phyloP scores from a whole-genome alignment of 1,284 basidiomycete genomes.

The Gomphus bonarii region DNA sequence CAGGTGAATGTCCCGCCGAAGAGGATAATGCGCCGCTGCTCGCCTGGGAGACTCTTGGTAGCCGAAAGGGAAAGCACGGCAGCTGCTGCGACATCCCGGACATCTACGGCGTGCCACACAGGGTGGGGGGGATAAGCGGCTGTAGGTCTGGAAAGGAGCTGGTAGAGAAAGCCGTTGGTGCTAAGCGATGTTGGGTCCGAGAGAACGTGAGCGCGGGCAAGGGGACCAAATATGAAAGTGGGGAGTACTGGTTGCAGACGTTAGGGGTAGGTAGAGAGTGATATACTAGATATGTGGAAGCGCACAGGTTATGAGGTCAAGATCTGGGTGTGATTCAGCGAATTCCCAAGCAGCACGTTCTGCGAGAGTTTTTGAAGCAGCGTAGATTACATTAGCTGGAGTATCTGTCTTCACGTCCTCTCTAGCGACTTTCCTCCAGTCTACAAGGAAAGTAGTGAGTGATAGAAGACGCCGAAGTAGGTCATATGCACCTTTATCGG shows the following conservation, averaged over 20 bases:
- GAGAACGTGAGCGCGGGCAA: conserved; percentile 20
- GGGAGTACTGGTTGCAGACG: conserved; percentile 20
- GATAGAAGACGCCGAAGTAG: not conserved
- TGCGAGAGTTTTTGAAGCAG: conserved; percentile 25
- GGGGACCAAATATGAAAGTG: conserved; percentile 25
- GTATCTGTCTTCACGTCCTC: not conserved
- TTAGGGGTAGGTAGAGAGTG: not conserved
- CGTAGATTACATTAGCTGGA: conserved; percentile 19
- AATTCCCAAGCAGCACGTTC: conserved; percentile 29
- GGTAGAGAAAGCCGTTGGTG: conserved; percentile 22
- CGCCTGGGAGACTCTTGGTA: not conserved
- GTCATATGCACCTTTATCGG: conserved; percentile 10
- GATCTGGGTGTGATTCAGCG: conserved; percentile 23
- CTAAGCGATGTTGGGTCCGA: conserved; percentile 17
- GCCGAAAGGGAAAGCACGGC: conserved; percentile 25
- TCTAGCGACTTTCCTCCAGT: not conserved
- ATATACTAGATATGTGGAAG: not conserved
- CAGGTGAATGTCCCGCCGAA: conserved; percentile 21
- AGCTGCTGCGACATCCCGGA: conserved; percentile 29
- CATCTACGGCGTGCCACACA: conserved; percentile 22
- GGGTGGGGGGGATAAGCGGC: not conserved
- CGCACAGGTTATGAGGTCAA: conserved; percentile 24
- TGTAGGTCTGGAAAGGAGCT: conserved; percentile 17
- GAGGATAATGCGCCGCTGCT: conserved; percentile 24
- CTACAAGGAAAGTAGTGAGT: not conserved